phyloP scores from a whole-genome alignment of 371 early-diverging fungal genomes.

The Batkoa obscura region DNA sequence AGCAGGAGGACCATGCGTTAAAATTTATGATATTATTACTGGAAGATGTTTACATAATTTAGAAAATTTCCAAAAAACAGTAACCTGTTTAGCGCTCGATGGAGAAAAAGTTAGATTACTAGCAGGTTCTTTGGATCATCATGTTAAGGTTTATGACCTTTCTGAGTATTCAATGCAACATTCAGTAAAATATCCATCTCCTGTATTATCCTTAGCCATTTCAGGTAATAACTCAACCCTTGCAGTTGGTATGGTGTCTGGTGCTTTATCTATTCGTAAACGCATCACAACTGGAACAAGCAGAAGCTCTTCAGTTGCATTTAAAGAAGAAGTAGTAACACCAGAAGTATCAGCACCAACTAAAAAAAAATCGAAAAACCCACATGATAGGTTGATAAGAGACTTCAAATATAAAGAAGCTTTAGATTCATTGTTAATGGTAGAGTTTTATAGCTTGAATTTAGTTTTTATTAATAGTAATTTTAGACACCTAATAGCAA shows the following conservation, averaged over 20 bases:
- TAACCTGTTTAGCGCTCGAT: conserved; percentile 74
- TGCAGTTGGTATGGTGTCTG: conserved; percentile 81
- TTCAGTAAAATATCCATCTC: conserved; percentile 77
- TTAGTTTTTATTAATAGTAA: no score
- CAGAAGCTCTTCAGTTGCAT: background rate
- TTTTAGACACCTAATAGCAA: background rate
- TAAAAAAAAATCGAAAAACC: conserved; percentile 6
- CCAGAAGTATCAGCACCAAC: background rate
- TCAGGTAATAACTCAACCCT: conserved; percentile 75
- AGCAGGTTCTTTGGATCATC: conserved; percentile 83
- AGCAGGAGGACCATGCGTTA: conserved; percentile 55
- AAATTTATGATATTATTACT: conserved; percentile 71
- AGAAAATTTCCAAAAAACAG: conserved; percentile 84
- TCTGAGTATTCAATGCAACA: conserved; percentile 70
- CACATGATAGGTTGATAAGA: conserved; percentile 43
- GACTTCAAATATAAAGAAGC: conserved; percentile 72
- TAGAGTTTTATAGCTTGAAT: no score
- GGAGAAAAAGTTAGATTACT: conserved; percentile 50
- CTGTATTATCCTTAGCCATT: conserved; percentile 63
- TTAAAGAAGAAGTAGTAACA: background rate
- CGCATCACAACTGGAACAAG: conserved; percentile 5
- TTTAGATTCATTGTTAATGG: conserved; percentile 25
- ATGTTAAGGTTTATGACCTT: conserved; percentile 80
- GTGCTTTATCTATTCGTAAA: conserved; percentile 71
- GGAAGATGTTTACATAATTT: conserved; percentile 54